These are phyloP conservation scores for Saposhnikovia divaricata DNA, from an alignment of 129 eudicot species.

Conservation along the genomic window DNA sequence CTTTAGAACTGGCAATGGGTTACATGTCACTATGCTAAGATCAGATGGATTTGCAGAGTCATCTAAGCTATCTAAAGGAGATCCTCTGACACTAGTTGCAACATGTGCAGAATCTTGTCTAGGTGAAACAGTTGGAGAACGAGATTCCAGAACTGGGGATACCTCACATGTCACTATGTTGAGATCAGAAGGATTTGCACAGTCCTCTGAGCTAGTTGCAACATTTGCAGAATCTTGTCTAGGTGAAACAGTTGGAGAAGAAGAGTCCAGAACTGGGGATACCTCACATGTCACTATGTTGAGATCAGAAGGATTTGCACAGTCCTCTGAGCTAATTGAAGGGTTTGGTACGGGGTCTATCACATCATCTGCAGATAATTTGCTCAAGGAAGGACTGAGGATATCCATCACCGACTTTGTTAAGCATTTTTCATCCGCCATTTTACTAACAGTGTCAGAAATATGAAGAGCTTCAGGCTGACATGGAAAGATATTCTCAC, in stretches of 20 bases:
- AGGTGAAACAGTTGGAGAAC: slow-evolving; percentile 35
- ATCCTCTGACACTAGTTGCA: slow-evolving; percentile 15
- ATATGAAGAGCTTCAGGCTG: slow-evolving; percentile 12
- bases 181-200: slow-evolving; percentile 13
- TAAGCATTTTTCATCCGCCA: slow-evolving; percentile 15
- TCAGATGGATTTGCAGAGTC: slow-evolving; percentile 22
- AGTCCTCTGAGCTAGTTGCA: background rate
- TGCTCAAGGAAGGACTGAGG: background rate
- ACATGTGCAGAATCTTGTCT: slow-evolving; percentile 20
- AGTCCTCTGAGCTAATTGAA: background rate
- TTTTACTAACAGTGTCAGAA: slow-evolving; percentile 9
- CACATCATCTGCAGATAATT: slow-evolving; percentile 3
- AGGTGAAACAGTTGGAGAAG: slow-evolving; percentile 34
- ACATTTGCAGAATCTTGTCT: slow-evolving; percentile 21
- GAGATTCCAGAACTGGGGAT: slow-evolving; percentile 45
- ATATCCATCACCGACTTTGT: slow-evolving; percentile 7
- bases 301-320: slow-evolving; percentile 13
- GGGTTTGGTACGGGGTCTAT: background rate
- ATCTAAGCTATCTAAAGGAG: slow-evolving; percentile 24
- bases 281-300: slow-evolving; percentile 37
- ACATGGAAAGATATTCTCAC: slow-evolving; percentile 14
- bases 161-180: slow-evolving; percentile 37
- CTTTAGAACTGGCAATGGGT: slow-evolving; percentile 37
- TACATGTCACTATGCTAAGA: slow-evolving; percentile 35
- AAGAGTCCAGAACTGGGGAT: slow-evolving; percentile 45